These are phyloP conservation scores for Passiflora organensis DNA, from an alignment of 345 rosid species.

Conservation along the genomic window DNA sequence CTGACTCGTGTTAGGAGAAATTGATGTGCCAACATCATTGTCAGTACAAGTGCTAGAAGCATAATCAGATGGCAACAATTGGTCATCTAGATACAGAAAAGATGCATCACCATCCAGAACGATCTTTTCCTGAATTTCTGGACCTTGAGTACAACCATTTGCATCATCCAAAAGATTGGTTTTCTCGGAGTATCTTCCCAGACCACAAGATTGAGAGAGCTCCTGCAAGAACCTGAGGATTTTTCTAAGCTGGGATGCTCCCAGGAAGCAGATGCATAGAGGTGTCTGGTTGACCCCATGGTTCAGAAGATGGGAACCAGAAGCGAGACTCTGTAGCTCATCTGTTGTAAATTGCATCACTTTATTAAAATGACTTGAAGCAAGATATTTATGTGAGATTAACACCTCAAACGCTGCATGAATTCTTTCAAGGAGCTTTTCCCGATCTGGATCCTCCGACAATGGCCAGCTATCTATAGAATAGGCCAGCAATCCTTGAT, in stretches of 20 bases:
- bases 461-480: conserved; percentile 61
- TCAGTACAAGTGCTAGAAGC: conserved; percentile 19
- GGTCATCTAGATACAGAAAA: conserved; percentile 59
- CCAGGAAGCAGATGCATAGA: conserved; percentile 74
- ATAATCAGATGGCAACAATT: conserved; percentile 34
- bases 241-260: conserved; percentile 70
- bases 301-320: conserved; percentile 58
- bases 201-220: conserved; percentile 63
- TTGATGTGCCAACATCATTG: conserved; percentile 24
- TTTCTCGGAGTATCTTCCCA: conserved; percentile 68
- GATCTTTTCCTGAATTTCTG: conserved; percentile 57
- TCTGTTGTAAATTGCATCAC: conserved; percentile 65
- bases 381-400: conserved; percentile 70
- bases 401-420: conserved; percentile 60
- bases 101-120: conserved; percentile 52
- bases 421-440: conserved; percentile 73
- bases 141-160: conserved; percentile 25
- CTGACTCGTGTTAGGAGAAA: conserved; percentile 25
- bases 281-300: conserved; percentile 61
- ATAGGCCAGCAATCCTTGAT: conserved; percentile 27
- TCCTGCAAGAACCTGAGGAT: conserved; percentile 87
- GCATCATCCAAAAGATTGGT: conserved; percentile 38
- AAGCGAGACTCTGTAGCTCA: conserved; percentile 64
- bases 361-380: conserved; percentile 67
- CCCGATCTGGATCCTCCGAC: conserved; percentile 66